Evolutionary conservation across 108 stramenopile genomes (phyloP), one percentile per base, ranked within the genome.

Genomic region (Cyclostephanos invisitatus): DNA sequence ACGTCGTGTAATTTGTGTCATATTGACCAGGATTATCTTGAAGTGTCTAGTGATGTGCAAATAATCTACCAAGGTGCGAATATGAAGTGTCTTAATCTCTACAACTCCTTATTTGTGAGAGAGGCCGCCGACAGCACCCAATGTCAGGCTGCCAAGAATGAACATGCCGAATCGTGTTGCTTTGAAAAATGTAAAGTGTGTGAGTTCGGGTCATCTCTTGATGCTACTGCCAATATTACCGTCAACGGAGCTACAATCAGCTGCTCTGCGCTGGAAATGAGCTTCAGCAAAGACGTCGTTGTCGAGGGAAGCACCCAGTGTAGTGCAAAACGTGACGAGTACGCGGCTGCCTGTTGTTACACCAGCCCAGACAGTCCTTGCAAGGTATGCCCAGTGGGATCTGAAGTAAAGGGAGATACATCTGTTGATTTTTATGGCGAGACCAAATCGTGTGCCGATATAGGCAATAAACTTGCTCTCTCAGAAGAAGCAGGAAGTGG

Each of bases 1-100:
- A 69, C 72, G 35, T 80, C 78, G 42, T 80, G 78, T 47, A 80
- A 80, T 58, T 67, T 80, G 15, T 80, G 78, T 36, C 67, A 80
- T 32, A 63, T 64, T 38, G 72, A 66, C 44, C 62, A 35, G 3
- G 18, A 73, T 14, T 80, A 80, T 70, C 71, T 80, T 36, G 78
- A 80, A 21, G 78, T 80, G 40, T 53, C 49, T 15, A n/a, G 55
- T 50, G 68, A 69, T 15, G 78, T 48, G 12, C 38, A 46, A 36
- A 47, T 80, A 38, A 57, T 22, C 28, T 70, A 73, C 42, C 68
- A 70, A 73, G 72, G 57, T 48, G 40, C 60, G 24, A 47, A 72
- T 12, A 73, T 55, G 28, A 73, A 53, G 10, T 80, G 78, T 37
- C 44, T 69, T 38, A 69, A 35, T 35, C 66, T 80, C 35, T 80